These are phyloP conservation scores for Apiotrichum siamense DNA, from an alignment of 1,284 basidiomycete genomes.

Conservation along the genomic window DNA sequence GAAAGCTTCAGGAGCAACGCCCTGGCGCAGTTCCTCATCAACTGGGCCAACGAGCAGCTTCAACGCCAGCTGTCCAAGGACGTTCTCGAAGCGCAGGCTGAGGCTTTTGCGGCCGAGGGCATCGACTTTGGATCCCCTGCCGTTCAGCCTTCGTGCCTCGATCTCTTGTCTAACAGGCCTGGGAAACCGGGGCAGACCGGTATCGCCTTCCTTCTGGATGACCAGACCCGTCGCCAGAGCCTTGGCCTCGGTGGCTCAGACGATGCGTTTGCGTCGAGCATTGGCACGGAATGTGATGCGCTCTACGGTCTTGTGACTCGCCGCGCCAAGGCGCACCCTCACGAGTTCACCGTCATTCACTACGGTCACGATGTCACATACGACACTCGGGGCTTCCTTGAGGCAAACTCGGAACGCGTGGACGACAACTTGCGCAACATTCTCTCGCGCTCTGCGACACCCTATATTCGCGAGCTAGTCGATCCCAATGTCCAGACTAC, in stretches of 20 bases:
- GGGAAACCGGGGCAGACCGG: conserved; percentile 10
- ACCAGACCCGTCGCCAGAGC: conserved; percentile 16
- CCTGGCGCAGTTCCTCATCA: conserved; percentile 20
- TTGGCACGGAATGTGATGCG: conserved; percentile 10
- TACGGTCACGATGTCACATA: conserved; percentile 15
- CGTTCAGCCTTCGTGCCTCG: conserved; percentile 9
- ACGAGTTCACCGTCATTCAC: conserved; percentile 16
- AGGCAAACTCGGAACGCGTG: conserved; percentile 17
- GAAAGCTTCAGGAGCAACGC: conserved; percentile 15
- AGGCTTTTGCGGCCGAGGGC: conserved; percentile 14
- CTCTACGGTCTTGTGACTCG: conserved; percentile 10
- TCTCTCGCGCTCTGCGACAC: background rate
- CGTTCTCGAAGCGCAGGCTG: conserved; percentile 16
- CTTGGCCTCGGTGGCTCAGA: conserved; percentile 15
- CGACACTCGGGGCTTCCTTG: conserved; percentile 14
- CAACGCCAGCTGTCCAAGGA: conserved; percentile 14
- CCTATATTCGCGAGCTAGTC: conserved; percentile 6
- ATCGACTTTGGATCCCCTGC: conserved; percentile 12
- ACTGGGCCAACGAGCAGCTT: conserved; percentile 22
- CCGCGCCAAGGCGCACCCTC: conserved; percentile 4
- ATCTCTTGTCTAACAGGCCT: conserved; percentile 8
- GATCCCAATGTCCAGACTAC: conserved; percentile 1
- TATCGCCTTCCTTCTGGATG: conserved; percentile 16
- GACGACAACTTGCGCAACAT: conserved; percentile 13
- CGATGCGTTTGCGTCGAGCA: conserved; percentile 11